These are phyloP conservation scores for Aspergillus persii DNA, from an alignment of 2,329 filamentous ascomycete species.

Conservation along the genomic window DNA sequence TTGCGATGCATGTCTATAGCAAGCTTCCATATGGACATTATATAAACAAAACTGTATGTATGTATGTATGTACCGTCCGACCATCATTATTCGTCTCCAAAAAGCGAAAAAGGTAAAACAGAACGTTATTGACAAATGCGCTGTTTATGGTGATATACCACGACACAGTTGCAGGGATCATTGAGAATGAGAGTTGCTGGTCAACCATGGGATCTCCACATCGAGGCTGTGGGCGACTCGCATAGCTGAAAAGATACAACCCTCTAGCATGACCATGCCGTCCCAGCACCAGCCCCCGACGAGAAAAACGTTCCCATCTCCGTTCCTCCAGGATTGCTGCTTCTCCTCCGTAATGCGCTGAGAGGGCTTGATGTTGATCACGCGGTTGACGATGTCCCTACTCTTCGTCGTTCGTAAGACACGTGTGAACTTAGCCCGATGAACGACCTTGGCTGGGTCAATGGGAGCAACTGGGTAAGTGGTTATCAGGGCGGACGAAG, in stretches of 20 bases:
- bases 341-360: not conserved
- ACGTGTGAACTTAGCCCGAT: constrained; percentile 51
- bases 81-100: not conserved
- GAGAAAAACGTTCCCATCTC: constrained; percentile 54
- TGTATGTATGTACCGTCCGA: not conserved
- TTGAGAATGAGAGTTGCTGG: not conserved
- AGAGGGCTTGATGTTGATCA: constrained; percentile 37
- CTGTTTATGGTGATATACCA: not conserved
- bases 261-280: constrained; percentile 62
- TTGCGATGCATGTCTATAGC: not conserved
- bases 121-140: not conserved
- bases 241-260: constrained; percentile 60
- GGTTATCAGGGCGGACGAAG: constrained; percentile 52
- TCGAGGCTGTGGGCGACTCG: constrained; percentile 54
- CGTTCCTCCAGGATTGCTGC: constrained; percentile 50
- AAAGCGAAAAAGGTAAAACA: not conserved
- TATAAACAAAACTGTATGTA: not conserved
- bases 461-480: constrained; percentile 49
- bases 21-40: not conserved
- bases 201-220: constrained; percentile 42
- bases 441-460: constrained; percentile 42
- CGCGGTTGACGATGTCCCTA: constrained; percentile 45
- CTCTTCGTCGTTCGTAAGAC: constrained; percentile 53
- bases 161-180: not conserved
- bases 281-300: constrained; percentile 64